phyloP scores from a whole-genome alignment of 441 rosid species.

The Cnidoscolus chayamansa region DNA sequence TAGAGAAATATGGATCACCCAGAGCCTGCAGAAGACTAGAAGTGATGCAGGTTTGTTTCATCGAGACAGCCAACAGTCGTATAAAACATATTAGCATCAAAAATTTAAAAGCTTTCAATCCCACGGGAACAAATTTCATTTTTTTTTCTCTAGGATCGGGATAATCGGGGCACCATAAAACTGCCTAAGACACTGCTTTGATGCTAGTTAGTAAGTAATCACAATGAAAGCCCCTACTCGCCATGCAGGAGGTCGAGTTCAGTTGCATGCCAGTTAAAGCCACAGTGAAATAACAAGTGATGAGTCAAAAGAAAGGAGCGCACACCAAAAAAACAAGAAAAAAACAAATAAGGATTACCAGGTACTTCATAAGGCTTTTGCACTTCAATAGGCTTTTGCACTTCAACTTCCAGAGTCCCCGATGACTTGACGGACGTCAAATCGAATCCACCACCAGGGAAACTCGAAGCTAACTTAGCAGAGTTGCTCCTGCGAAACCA shows the following conservation, averaged over 20 bases:
- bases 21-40: too few species aligned
- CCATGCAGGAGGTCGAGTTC: not conserved
- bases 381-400: conserved; percentile 22
- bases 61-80: too few species aligned
- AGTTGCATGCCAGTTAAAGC: not conserved
- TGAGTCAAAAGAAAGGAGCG: not conserved
- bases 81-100: too few species aligned
- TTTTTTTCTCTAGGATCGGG: too few species aligned
- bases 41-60: too few species aligned
- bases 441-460: conserved; percentile 70
- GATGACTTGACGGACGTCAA: conserved; percentile 45
- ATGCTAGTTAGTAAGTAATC: too few species aligned
- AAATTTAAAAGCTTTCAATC: too few species aligned
- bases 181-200: too few species aligned
- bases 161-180: too few species aligned
- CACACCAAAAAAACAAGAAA: not conserved
- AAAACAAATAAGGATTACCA: conserved; percentile 20
- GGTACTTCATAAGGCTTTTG: conserved; percentile 25
- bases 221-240: not conserved
- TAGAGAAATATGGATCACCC: too few species aligned
- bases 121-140: too few species aligned
- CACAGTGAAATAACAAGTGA: not conserved
- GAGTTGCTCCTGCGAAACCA: conserved; percentile 62
- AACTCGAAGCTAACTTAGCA: conserved; percentile 61
- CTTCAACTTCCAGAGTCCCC: conserved; percentile 9